Conservation (phyloP, 352 stramenopile species). For the Pythium vanterpoolii region DNA sequence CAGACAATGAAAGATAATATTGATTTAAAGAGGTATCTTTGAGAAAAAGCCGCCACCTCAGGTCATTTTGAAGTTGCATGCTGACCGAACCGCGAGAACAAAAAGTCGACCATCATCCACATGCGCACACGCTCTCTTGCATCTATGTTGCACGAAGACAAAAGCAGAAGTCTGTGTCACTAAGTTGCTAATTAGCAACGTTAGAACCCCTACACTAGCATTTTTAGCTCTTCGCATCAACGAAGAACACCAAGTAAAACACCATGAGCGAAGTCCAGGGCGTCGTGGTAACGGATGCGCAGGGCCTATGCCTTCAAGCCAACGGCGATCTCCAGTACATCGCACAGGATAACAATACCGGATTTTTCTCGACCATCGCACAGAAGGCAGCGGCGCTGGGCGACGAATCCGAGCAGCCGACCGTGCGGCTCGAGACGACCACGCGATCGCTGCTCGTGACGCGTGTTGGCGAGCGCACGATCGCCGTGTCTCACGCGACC, state of each 20-base stretch:
- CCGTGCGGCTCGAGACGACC: slow-evolving; percentile 25
- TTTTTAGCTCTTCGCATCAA: neutral
- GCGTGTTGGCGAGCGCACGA: slow-evolving; percentile 56
- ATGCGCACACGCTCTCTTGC: slow-evolving; percentile 13
- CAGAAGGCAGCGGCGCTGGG: slow-evolving; percentile 52
- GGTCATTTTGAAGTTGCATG: slow-evolving; percentile 26
- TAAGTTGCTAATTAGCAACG: neutral
- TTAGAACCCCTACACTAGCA: neutral
- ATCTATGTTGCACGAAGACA: slow-evolving; percentile 10
- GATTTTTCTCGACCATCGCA: slow-evolving; percentile 77
- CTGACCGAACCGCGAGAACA: slow-evolving; percentile 26
- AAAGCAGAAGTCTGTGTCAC: slow-evolving; percentile 8
- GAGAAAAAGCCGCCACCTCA: slow-evolving; percentile 14
- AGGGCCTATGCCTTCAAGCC: slow-evolving; percentile 66
- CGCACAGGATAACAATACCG: slow-evolving; percentile 39
- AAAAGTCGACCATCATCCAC: slow-evolving; percentile 17
- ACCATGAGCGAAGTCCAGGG: slow-evolving; percentile 53
- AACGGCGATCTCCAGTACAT: slow-evolving; percentile 56
- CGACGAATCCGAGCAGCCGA: slow-evolving; percentile 31
- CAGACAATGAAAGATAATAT: neutral
- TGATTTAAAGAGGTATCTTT: slow-evolving; percentile 9
- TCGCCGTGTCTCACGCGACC: slow-evolving; percentile 53
- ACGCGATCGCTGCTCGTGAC: slow-evolving; percentile 53
- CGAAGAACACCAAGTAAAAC: slow-evolving; percentile 2
- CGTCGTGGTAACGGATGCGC: slow-evolving; percentile 73